These are phyloP conservation scores for Phytophthora syringae DNA, from an alignment of 352 stramenopile genomes.

Conservation along the genomic window DNA sequence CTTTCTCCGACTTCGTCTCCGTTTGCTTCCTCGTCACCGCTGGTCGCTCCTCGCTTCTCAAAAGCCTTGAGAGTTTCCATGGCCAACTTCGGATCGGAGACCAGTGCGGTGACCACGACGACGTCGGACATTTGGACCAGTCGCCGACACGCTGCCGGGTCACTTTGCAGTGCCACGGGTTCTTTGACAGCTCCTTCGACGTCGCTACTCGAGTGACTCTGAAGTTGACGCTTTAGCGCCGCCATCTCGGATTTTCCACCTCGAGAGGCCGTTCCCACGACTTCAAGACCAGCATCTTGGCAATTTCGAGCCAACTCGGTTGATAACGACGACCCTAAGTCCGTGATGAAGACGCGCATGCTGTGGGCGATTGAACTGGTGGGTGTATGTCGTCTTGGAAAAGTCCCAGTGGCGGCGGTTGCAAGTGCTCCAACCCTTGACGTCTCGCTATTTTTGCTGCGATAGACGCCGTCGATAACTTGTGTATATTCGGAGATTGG, in stretches of 20 bases:
- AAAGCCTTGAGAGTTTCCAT: constrained; percentile 76
- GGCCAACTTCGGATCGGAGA: constrained; percentile 54
- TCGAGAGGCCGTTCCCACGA: constrained; percentile 59
- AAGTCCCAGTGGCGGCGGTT: constrained; percentile 28
- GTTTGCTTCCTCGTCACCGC: constrained; percentile 39
- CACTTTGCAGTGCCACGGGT: constrained; percentile 53
- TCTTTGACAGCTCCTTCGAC: constrained; percentile 51
- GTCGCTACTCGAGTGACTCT: constrained; percentile 66
- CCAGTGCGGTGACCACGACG: constrained; percentile 60
- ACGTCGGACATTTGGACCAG: constrained; percentile 65
- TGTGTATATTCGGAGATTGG: constrained; percentile 12
- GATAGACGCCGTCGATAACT: background rate
- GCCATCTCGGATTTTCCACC: constrained; percentile 48
- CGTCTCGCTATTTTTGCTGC: constrained; percentile 23
- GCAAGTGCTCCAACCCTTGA: background rate
- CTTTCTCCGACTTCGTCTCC: constrained; percentile 31
- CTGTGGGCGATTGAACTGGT: background rate
- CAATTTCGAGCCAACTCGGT: constrained; percentile 58
- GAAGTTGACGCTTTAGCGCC: constrained; percentile 57
- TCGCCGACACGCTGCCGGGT: constrained; percentile 55
- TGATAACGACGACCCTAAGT: constrained; percentile 67
- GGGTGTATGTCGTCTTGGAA: too few relatives aligned
- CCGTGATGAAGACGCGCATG: constrained; percentile 82
- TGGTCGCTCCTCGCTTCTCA: constrained; percentile 46
- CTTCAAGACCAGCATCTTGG: constrained; percentile 71